phyloP scores from a whole-genome alignment of 257 asterid species.

The Lithospermum erythrorhizon region DNA sequence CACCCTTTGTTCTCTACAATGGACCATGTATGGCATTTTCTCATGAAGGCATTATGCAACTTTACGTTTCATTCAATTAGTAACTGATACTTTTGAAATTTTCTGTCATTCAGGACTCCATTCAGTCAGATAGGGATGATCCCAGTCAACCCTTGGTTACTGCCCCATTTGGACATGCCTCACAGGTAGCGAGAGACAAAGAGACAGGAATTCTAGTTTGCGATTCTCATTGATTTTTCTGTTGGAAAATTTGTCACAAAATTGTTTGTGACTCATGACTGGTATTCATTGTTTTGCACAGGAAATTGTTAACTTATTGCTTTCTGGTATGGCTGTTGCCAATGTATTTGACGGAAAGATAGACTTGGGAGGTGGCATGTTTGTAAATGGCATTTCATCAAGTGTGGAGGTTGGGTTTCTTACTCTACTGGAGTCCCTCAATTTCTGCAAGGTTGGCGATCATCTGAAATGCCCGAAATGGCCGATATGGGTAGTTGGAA shows the following conservation, averaged over 20 bases:
- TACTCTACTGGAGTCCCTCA: constrained; percentile 82
- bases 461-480: constrained; percentile 75
- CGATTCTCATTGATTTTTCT: background rate
- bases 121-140: constrained; percentile 89
- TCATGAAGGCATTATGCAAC: background rate
- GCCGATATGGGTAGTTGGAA: constrained; percentile 99
- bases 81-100: constrained; percentile 18
- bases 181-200: constrained; percentile 56
- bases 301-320: constrained; percentile 95
- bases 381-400: constrained; percentile 78
- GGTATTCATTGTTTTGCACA: constrained; percentile 17
- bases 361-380: constrained; percentile 95
- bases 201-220: constrained; percentile 5
- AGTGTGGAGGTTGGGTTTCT: constrained; percentile 90
- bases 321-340: constrained; percentile 82
- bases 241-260: background rate
- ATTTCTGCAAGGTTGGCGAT: constrained; percentile 88
- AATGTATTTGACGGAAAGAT: constrained; percentile 86
- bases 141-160: constrained; percentile 92
- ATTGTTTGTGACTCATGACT: background rate
- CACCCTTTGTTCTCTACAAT: too few relatives aligned
- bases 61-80: background rate
- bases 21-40: too few relatives aligned
- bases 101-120: constrained; percentile 25
- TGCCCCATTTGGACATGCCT: constrained; percentile 98